Evolutionary conservation across 768 basidiomycete species (phyloP).

Genomic region (Nidularia pulvinata): DNA sequence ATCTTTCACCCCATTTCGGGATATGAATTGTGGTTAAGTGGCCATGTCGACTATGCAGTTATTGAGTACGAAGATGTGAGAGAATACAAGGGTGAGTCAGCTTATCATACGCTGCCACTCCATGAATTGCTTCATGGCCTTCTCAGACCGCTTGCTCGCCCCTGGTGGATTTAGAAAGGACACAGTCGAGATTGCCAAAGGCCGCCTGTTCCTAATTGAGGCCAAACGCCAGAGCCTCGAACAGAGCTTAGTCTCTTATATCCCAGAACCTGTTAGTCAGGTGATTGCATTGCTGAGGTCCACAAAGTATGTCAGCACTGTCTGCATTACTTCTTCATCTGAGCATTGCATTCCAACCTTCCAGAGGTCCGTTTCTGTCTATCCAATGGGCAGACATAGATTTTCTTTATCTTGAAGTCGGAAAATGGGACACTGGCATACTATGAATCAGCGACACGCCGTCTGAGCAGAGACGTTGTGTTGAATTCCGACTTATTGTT

Average conservation of each 20-base stretch:
- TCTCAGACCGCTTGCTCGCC: slow-evolving; percentile 19
- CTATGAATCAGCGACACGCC: slow-evolving; percentile 16
- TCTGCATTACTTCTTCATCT: slow-evolving; percentile 11
- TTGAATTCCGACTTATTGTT: slow-evolving; percentile 12
- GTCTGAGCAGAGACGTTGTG: slow-evolving; percentile 14
- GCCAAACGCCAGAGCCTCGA: slow-evolving; percentile 17
- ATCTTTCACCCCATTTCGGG: slow-evolving; percentile 14
- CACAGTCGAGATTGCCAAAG: slow-evolving; percentile 14
- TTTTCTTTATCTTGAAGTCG: slow-evolving; percentile 25
- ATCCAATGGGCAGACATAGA: slow-evolving; percentile 26
- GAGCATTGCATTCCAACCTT: slow-evolving; percentile 15
- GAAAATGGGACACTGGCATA: slow-evolving; percentile 17
- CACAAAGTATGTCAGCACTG: slow-evolving; percentile 15
- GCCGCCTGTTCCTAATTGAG: slow-evolving; percentile 20
- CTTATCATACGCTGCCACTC: slow-evolving; percentile 8
- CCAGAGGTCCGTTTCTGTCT: slow-evolving; percentile 27
- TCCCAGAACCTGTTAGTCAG: slow-evolving; percentile 26
- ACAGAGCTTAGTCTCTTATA: slow-evolving; percentile 11
- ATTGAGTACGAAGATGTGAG: slow-evolving; percentile 11
- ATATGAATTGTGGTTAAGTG: slow-evolving; percentile 22
- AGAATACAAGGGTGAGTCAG: too few relatives aligned
- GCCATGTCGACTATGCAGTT: slow-evolving; percentile 23
- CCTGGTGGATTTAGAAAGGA: slow-evolving; percentile 19
- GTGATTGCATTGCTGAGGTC: slow-evolving; percentile 23
- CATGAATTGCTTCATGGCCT: slow-evolving; percentile 5